These are phyloP conservation scores for Penicillium sp. DNA, from an alignment of 2,329 filamentous ascomycete species.

Conservation along the genomic window DNA sequence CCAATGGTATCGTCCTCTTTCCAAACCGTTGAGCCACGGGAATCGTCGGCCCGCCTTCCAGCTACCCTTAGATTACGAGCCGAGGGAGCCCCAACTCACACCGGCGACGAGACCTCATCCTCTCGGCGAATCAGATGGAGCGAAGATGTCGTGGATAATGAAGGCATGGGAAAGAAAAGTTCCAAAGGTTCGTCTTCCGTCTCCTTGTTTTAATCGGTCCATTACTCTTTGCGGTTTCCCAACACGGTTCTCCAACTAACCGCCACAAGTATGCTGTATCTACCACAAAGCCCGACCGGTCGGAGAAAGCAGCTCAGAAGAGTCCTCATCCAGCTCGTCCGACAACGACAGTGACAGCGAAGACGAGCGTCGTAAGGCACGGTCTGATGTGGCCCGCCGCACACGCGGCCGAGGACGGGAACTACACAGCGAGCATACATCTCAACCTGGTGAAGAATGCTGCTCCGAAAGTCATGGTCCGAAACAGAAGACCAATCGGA, in stretches of 20 bases:
- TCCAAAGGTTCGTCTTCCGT: conserved; percentile 67
- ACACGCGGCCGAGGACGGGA: conserved; percentile 23
- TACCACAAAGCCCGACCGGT: conserved; percentile 82
- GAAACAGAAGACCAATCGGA: conserved; percentile 26
- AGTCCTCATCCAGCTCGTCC: conserved; percentile 51
- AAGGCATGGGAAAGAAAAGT: conserved; percentile 87
- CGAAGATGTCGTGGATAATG: conserved; percentile 89
- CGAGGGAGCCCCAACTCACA: conserved; percentile 18
- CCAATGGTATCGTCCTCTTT: conserved; percentile 27
- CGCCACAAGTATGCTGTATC: conserved; percentile 86
- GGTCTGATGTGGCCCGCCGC: conserved; percentile 5
- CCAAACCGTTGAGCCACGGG: conserved; percentile 25
- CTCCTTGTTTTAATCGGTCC: not conserved
- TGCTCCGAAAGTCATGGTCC: conserved; percentile 12
- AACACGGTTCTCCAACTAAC: not conserved
- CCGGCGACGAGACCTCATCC: conserved; percentile 27
- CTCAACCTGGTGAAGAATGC: conserved; percentile 21
- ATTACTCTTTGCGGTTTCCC: not conserved
- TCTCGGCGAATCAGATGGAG: conserved; percentile 80
- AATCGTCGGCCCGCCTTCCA: conserved; percentile 24
- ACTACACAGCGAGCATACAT: conserved; percentile 15
- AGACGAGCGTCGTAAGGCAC: conserved; percentile 20
- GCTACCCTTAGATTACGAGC: conserved; percentile 33
- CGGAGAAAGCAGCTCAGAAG: conserved; percentile 70
- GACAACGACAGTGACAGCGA: conserved; percentile 48